A percentile compares a stretch with the other conserved stretches of the same genome.
Conservation (phyloP, 805 yeast genomes). For the Barnettozyma sucrosica region DNA sequence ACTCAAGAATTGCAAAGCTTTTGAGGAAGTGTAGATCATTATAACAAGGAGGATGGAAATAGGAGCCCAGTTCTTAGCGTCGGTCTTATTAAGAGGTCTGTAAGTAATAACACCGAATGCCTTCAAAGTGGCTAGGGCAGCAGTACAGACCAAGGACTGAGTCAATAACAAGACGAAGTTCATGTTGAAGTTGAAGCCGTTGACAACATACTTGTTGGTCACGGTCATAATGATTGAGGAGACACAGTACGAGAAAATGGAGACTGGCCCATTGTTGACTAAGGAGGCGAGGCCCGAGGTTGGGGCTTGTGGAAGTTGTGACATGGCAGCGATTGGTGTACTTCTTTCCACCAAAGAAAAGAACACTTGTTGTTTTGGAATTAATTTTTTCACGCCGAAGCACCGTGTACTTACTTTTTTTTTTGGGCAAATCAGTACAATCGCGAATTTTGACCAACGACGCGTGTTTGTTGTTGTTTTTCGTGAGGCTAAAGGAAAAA, state of each 20-base stretch:
- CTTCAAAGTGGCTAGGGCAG: conserved; percentile 69
- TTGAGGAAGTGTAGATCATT: conserved; percentile 95
- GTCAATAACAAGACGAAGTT: conserved; percentile 86
- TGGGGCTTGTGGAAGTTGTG: conserved; percentile 20
- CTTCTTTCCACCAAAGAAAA: neutral
- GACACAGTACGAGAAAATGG: conserved; percentile 79
- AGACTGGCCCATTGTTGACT: conserved; percentile 48
- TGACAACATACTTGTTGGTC: conserved; percentile 90
- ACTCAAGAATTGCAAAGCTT: conserved; percentile 84
- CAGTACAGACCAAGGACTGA: conserved; percentile 80
- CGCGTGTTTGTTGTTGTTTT: neutral
- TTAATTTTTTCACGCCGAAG: neutral
- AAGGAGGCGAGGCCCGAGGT: conserved; percentile 26
- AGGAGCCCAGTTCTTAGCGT: conserved; percentile 95
- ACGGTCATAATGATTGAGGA: conserved; percentile 97
- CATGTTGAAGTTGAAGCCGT: conserved; percentile 64
- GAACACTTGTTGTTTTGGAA: neutral
- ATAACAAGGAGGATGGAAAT: conserved; percentile 82
- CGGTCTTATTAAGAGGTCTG: conserved; percentile 78
- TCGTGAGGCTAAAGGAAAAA: too few relatives aligned
- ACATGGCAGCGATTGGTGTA: conserved; percentile 4
- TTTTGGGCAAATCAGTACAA: neutral
- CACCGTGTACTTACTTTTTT: neutral
- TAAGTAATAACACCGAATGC: conserved; percentile 71
- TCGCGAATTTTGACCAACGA: neutral